Evolutionary conservation across 148 eudicot genomes (phyloP).

Genomic region (Oxyria digyna): DNA sequence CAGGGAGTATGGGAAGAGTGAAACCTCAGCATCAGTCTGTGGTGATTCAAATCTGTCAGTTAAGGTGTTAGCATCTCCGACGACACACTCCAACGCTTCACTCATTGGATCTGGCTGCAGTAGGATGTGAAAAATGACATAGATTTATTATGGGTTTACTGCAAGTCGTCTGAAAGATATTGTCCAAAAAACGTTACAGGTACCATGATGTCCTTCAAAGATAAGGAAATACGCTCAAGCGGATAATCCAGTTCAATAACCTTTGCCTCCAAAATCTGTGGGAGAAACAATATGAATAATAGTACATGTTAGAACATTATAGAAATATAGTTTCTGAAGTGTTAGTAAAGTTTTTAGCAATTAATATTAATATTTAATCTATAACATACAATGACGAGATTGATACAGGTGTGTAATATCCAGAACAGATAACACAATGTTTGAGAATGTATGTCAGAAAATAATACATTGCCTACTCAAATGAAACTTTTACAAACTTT

Average conservation of each 20-base stretch:
- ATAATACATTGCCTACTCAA: background rate
- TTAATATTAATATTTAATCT: background rate
- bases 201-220: slow-evolving; percentile 79
- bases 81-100: slow-evolving; percentile 75
- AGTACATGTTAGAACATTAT: background rate
- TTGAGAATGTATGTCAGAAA: background rate
- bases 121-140: background rate
- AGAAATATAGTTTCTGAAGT: background rate
- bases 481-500: background rate
- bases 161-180: slow-evolving; percentile 7
- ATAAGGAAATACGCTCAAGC: slow-evolving; percentile 73
- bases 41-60: slow-evolving; percentile 49
- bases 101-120: slow-evolving; percentile 80
- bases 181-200: slow-evolving; percentile 7
- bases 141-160: background rate
- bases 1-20: slow-evolving; percentile 1
- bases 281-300: slow-evolving; percentile 8
- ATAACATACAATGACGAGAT: background rate
- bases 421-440: background rate
- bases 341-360: background rate
- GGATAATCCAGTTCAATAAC: slow-evolving; percentile 82
- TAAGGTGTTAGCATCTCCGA: slow-evolving; percentile 38
- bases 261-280: slow-evolving; percentile 84
- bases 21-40: slow-evolving; percentile 61
- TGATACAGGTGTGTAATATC: background rate